A percentile compares a stretch with the other conserved stretches of the same genome.
Evolutionary conservation across 306 rosid genomes (phyloP).

Genomic region (Quercus engelmannii): DNA sequence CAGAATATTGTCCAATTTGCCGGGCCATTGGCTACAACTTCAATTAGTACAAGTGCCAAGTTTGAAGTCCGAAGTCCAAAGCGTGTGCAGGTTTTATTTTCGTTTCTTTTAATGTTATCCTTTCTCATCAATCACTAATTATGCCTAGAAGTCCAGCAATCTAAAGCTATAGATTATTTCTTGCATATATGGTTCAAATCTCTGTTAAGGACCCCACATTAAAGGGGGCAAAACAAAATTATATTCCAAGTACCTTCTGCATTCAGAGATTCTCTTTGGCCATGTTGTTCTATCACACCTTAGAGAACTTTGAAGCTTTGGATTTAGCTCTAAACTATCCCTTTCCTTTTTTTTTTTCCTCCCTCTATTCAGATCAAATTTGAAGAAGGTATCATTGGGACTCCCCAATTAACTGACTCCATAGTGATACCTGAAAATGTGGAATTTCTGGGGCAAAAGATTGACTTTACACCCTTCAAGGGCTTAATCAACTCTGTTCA

Average conservation of each 20-base stretch:
- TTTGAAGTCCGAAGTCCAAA: slow-evolving; percentile 85
- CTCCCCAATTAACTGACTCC: slow-evolving; percentile 90
- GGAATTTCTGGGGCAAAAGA: slow-evolving; percentile 77
- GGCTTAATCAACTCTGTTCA: slow-evolving; percentile 67
- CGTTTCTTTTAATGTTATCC: neutral
- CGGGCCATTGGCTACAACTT: slow-evolving; percentile 80
- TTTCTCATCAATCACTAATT: neutral
- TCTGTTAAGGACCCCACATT: neutral
- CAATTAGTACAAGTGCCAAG: slow-evolving; percentile 78
- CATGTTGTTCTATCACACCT: neutral
- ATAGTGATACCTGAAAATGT: slow-evolving; percentile 82
- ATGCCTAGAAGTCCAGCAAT: neutral
- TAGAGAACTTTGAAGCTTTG: neutral
- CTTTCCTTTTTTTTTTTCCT: neutral
- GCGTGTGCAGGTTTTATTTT: slow-evolving; percentile 65
- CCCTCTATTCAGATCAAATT: slow-evolving; percentile 58
- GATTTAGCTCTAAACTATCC: slow-evolving; percentile 4
- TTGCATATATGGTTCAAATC: neutral
- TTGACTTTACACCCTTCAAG: slow-evolving; percentile 70
- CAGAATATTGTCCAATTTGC: slow-evolving; percentile 79
- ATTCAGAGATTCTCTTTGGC: neutral
- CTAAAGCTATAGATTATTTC: neutral
- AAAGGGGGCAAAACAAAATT: neutral
- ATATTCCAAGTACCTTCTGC: neutral
- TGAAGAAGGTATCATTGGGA: slow-evolving; percentile 83